These are phyloP conservation scores for Fusarium illudens DNA, from an alignment of 2,329 filamentous ascomycete species.

Conservation along the genomic window DNA sequence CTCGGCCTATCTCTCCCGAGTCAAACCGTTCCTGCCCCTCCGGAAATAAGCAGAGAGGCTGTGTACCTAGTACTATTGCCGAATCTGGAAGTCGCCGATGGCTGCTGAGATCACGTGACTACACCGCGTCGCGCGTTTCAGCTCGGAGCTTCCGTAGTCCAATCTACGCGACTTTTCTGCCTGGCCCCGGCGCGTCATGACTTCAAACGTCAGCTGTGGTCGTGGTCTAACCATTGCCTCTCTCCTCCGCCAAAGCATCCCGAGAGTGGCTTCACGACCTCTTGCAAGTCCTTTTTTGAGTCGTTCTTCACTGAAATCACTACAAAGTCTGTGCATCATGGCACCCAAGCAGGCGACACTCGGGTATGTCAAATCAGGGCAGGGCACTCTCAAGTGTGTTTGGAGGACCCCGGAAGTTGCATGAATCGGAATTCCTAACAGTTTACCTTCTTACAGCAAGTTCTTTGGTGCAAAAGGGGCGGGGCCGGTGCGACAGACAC, in stretches of 20 bases:
- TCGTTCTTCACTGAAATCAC: conserved; percentile 5
- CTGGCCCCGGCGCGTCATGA: conserved; percentile 50
- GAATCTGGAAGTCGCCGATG: background rate
- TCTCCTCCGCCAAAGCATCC: conserved; percentile 21
- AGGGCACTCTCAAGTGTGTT: conserved; percentile 77
- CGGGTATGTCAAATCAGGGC: conserved; percentile 82
- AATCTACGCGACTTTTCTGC: conserved; percentile 53
- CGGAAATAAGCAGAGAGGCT: conserved; percentile 3
- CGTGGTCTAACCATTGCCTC: conserved; percentile 29
- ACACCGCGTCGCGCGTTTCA: conserved; percentile 32
- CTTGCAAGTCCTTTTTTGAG: conserved; percentile 6
- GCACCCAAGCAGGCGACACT: conserved; percentile 80
- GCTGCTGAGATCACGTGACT: conserved; percentile 39
- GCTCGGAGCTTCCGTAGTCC: conserved; percentile 33
- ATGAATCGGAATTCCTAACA: conserved; percentile 12
- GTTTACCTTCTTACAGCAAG: conserved; percentile 64
- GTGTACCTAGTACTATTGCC: background rate
- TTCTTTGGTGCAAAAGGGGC: conserved; percentile 76
- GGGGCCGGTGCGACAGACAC: conserved; percentile 76
- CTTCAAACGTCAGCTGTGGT: conserved; percentile 31
- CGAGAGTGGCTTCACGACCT: conserved; percentile 15
- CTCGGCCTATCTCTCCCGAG: conserved; percentile 31
- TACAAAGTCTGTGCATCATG: conserved; percentile 46
- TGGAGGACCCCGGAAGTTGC: conserved; percentile 10
- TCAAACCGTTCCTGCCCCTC: conserved; percentile 15